These are phyloP conservation scores for Gorgonomyces haynaldii DNA, from an alignment of 192 early-diverging fungal species.

Conservation along the genomic window DNA sequence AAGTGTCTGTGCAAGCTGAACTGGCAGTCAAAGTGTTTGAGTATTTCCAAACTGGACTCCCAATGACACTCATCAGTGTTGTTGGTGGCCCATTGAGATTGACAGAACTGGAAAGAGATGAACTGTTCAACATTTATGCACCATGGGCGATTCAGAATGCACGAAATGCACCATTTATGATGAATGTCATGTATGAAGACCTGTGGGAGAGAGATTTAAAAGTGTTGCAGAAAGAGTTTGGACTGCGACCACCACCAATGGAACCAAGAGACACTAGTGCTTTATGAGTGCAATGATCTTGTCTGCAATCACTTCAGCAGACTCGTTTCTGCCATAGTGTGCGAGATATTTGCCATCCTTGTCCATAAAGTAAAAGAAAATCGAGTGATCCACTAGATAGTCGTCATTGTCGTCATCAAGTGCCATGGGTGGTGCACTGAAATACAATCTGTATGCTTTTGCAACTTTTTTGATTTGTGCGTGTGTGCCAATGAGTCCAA, in stretches of 20 bases:
- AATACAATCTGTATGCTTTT: constrained; percentile 91
- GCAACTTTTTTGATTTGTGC: constrained; percentile 73
- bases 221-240: constrained; percentile 62
- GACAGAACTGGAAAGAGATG: constrained; percentile 38
- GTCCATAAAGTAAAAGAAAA: constrained; percentile 95
- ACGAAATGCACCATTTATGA: constrained; percentile 54
- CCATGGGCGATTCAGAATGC: constrained; percentile 92
- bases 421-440: constrained; percentile 68
- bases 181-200: constrained; percentile 88
- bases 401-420: constrained; percentile 68
- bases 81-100: constrained; percentile 70
- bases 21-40: constrained; percentile 94
- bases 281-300: constrained; percentile 27
- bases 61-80: constrained; percentile 74
- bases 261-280: background rate
- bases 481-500: constrained; percentile 80
- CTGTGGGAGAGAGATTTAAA: constrained; percentile 54
- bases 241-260: constrained; percentile 26
- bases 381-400: constrained; percentile 96
- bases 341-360: constrained; percentile 83
- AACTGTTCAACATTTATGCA: constrained; percentile 58
- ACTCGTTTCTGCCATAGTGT: constrained; percentile 76
- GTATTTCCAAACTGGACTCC: constrained; percentile 79
- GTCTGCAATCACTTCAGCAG: constrained; percentile 44
- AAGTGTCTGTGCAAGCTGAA: constrained; percentile 80